Conservation (phyloP, 2,329 filamentous ascomycete genomes). For the Chrysoporthe puriensis region DNA sequence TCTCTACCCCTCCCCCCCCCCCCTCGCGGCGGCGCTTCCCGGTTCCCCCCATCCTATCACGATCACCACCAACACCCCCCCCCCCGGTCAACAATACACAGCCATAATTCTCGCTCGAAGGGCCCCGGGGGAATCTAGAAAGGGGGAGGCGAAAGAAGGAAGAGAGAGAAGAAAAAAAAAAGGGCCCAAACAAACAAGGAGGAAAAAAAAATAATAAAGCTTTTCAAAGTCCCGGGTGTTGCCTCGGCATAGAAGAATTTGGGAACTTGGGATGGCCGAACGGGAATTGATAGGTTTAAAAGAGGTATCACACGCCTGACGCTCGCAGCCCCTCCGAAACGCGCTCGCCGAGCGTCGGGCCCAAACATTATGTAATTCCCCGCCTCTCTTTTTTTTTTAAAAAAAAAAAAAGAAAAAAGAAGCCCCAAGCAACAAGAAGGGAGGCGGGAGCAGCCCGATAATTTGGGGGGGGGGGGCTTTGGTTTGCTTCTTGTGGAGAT, state of each 20-base stretch:
- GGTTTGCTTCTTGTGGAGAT: no score
- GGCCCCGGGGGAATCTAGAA: conserved; percentile 28
- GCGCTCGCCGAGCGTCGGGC: conserved; percentile 5
- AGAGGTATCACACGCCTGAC: conserved; percentile 12
- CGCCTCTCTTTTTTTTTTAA: conserved; percentile 3
- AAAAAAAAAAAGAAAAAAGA: conserved; percentile 1
- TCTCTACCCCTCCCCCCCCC: background rate
- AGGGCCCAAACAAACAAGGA: no score
- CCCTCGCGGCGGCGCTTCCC: no score
- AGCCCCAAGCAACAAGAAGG: conserved; percentile 11
- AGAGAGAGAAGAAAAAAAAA: conserved; percentile 1
- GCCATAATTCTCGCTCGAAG: background rate
- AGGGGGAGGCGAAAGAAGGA: conserved; percentile 7
- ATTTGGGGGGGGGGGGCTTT: no score
- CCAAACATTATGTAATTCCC: conserved; percentile 15
- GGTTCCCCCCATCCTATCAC: background rate
- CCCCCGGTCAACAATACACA: background rate
- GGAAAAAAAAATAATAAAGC: no score
- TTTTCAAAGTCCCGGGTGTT: no score
- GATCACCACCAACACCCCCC: background rate
- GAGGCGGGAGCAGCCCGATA: background rate
- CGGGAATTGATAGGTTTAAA: background rate
- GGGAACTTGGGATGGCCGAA: background rate
- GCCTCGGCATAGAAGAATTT: background rate
- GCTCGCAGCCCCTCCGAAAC: conserved; percentile 10